These are phyloP conservation scores for Aspergillus spinulosporus DNA, from an alignment of 2,329 filamentous ascomycete species.

Conservation along the genomic window DNA sequence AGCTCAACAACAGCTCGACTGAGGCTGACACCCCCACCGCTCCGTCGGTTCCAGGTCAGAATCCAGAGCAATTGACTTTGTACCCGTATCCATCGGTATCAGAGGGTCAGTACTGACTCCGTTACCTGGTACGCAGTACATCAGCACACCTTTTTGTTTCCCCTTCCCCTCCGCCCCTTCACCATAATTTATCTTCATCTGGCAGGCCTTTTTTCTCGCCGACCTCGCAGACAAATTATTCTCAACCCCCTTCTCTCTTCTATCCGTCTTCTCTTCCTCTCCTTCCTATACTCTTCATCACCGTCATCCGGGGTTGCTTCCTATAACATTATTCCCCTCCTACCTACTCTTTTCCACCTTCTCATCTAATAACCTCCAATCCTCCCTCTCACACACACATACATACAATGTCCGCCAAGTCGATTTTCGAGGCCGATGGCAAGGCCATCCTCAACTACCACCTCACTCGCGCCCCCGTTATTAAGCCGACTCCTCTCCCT, in stretches of 20 bases:
- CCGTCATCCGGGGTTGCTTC: constrained; percentile 21
- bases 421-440: constrained; percentile 98
- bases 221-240: constrained; percentile 16
- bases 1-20: constrained; percentile 7
- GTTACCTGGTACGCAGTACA: constrained; percentile 6
- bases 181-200: constrained; percentile 13
- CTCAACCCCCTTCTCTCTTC: constrained; percentile 8
- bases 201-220: constrained; percentile 9
- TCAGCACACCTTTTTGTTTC: constrained; percentile 12
- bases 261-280: constrained; percentile 4
- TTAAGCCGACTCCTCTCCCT: constrained; percentile 96
- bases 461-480: constrained; percentile 93
- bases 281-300: constrained; percentile 13
- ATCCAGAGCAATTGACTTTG: constrained; percentile 14
- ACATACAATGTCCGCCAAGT: constrained; percentile 81
- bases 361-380: constrained; percentile 6
- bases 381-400: constrained; percentile 23
- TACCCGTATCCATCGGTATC: constrained; percentile 13
- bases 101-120: constrained; percentile 4
- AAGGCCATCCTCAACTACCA: constrained; percentile 99
- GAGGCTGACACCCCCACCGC: constrained; percentile 6
- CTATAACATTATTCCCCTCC: constrained; percentile 16
- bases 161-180: constrained; percentile 13
- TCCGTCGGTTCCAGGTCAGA: constrained; percentile 6
- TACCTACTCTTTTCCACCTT: constrained; percentile 18